Conservation (phyloP, 768 basidiomycete genomes). For the Boletus vermiculosoides region DNA sequence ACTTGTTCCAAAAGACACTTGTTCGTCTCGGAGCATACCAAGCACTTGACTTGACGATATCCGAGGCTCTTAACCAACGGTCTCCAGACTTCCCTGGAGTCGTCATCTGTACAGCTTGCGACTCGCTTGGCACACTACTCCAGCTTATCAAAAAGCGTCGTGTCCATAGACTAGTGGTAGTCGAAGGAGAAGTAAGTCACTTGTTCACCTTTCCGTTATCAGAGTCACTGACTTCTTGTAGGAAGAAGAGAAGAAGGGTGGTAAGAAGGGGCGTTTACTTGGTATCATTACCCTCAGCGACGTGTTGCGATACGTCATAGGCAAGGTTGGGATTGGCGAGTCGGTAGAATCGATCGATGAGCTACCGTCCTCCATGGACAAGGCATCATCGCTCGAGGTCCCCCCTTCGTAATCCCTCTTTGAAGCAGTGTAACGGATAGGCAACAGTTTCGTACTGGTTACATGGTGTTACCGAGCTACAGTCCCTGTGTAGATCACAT, state of each 20-base stretch:
- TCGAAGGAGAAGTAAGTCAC: conserved; percentile 77
- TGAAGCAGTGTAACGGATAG: neutral
- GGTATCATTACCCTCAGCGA: conserved; percentile 90
- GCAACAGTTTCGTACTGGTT: neutral
- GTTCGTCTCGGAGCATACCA: conserved; percentile 94
- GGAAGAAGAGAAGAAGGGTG: conserved; percentile 80
- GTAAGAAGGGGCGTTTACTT: conserved; percentile 77
- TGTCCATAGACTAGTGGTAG: conserved; percentile 92
- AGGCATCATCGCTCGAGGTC: conserved; percentile 16
- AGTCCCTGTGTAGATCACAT: conserved; percentile 18
- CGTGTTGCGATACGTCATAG: conserved; percentile 81
- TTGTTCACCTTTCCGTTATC: neutral
- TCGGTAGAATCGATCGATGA: conserved; percentile 38
- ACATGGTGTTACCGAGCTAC: conserved; percentile 1
- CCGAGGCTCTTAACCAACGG: conserved; percentile 88
- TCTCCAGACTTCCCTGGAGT: conserved; percentile 96
- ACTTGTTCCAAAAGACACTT: conserved; percentile 61
- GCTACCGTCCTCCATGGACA: conserved; percentile 10
- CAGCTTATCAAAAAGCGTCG: conserved; percentile 90
- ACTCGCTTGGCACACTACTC: conserved; percentile 87
- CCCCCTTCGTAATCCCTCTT: conserved; percentile 12
- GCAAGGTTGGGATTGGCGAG: conserved; percentile 55
- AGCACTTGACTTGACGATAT: conserved; percentile 91
- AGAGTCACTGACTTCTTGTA: conserved; percentile 28
- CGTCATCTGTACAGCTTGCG: conserved; percentile 89